Percentiles rank a stretch among this genome's conserved stretches.
phyloP scores from a whole-genome alignment of 352 stramenopile species.

The Pythium diclinum region DNA sequence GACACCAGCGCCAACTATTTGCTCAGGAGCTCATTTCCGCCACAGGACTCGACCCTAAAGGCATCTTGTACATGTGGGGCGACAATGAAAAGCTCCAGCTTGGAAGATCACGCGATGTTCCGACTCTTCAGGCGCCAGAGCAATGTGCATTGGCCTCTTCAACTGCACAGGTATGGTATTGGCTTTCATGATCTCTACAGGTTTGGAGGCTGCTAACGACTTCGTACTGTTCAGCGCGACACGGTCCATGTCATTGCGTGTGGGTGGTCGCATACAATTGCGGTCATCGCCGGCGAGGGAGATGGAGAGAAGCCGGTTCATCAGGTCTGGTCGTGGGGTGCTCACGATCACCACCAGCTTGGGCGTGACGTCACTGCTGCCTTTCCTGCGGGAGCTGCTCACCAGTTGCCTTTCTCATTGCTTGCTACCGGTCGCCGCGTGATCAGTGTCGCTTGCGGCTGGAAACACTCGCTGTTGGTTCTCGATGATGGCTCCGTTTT shows the following conservation, averaged over 20 bases:
- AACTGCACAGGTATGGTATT: neutral
- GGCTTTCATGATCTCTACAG: no score
- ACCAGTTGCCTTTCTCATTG: neutral
- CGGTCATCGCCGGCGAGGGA: slow-evolving; percentile 14
- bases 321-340: slow-evolving; percentile 48
- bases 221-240: no score
- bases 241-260: slow-evolving; percentile 40
- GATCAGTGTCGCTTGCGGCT: slow-evolving; percentile 67
- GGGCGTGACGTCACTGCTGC: slow-evolving; percentile 24
- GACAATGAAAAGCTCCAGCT: slow-evolving; percentile 60
- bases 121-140: slow-evolving; percentile 4
- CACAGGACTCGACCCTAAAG: slow-evolving; percentile 14
- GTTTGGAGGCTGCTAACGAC: no score
- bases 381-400: neutral
- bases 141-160: neutral
- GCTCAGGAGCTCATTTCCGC: neutral
- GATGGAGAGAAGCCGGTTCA: slow-evolving; percentile 19
- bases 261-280: slow-evolving; percentile 73
- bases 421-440: slow-evolving; percentile 34
- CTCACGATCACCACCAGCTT: slow-evolving; percentile 47
- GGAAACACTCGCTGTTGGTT: slow-evolving; percentile 76
- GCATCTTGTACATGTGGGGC: slow-evolving; percentile 66
- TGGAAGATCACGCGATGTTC: neutral
- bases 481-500: slow-evolving; percentile 47
- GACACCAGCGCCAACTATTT: no score